phyloP scores from a whole-genome alignment of 495 filamentous ascomycete species.

The Cercophora sp. region DNA sequence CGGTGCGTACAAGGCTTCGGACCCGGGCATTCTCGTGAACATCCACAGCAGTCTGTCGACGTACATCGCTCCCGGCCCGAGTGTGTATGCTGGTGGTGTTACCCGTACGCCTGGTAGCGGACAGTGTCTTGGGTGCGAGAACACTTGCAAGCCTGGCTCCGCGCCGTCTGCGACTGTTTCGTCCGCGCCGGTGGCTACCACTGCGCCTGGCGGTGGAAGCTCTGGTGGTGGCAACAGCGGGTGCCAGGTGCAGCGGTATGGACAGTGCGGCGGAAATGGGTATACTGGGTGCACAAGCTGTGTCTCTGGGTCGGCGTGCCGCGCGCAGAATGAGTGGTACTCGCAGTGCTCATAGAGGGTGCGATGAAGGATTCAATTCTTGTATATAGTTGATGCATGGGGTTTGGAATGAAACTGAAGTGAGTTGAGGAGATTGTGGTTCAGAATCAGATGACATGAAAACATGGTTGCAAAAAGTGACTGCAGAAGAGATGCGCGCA shows the following conservation, averaged over 20 bases:
- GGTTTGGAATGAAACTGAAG: neutral
- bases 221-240: conserved; percentile 23
- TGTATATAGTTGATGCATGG: conserved; percentile 13
- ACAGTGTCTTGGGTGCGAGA: conserved; percentile 38
- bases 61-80: conserved; percentile 39
- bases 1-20: conserved; percentile 44
- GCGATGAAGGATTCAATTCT: conserved; percentile 1
- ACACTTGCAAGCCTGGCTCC: conserved; percentile 35
- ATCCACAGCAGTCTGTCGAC: conserved; percentile 35
- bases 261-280: conserved; percentile 45
- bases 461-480: neutral
- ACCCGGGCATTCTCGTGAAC: conserved; percentile 50
- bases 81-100: conserved; percentile 38
- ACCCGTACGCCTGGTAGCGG: conserved; percentile 31
- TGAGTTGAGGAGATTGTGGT: neutral
- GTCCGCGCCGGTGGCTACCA: conserved; percentile 6
- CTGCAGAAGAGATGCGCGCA: neutral
- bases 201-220: conserved; percentile 14
- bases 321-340: conserved; percentile 12
- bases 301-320: conserved; percentile 27
- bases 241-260: conserved; percentile 35
- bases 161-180: conserved; percentile 23
- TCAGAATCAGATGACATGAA: neutral
- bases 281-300: conserved; percentile 43
- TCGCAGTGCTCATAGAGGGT: neutral